Percentiles rank a stretch among this genome's conserved stretches.
Evolutionary conservation across 805 yeast genomes (phyloP).

Genomic region (Nakazawaea pomicola): DNA sequence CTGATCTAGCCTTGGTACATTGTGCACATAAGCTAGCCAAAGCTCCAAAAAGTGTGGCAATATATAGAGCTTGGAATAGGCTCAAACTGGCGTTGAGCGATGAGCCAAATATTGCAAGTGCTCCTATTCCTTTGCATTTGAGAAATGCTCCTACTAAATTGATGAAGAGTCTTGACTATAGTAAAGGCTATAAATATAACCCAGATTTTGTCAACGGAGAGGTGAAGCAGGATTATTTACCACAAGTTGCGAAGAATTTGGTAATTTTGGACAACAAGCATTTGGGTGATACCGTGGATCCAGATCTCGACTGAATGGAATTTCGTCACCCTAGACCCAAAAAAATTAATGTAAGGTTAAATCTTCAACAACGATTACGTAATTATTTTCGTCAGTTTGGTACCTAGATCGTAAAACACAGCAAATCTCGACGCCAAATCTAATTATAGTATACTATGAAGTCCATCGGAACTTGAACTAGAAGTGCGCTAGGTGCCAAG

Average conservation of each 20-base stretch:
- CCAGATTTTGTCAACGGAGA: slow-evolving; percentile 73
- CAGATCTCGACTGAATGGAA: slow-evolving; percentile 32
- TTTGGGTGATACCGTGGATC: slow-evolving; percentile 44
- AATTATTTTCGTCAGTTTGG: too few species aligned
- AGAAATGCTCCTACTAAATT: slow-evolving; percentile 92
- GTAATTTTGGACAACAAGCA: slow-evolving; percentile 53
- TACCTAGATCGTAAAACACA: too few species aligned
- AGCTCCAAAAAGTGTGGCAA: slow-evolving; percentile 81
- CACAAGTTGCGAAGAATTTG: slow-evolving; percentile 45
- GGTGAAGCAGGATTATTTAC: slow-evolving; percentile 74
- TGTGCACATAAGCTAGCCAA: slow-evolving; percentile 87
- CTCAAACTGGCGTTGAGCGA: slow-evolving; percentile 55
- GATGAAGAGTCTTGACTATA: slow-evolving; percentile 87
- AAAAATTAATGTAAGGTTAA: too few species aligned
- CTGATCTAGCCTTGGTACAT: slow-evolving; percentile 83
- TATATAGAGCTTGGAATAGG: slow-evolving; percentile 73
- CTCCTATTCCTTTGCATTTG: slow-evolving; percentile 74
- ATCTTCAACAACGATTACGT: too few species aligned
- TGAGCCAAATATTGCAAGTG: slow-evolving; percentile 54
- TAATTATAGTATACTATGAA: too few species aligned
- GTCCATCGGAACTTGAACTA: too few species aligned
- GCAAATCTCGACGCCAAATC: too few species aligned
- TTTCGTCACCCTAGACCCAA: too few species aligned
- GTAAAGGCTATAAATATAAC: slow-evolving; percentile 81
- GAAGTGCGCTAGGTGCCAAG: too few species aligned